A percentile compares a stretch with the other conserved stretches of the same genome.
Evolutionary conservation across 192 early-diverging fungal species (phyloP).

Genomic region (Kickxella alabastrina): DNA sequence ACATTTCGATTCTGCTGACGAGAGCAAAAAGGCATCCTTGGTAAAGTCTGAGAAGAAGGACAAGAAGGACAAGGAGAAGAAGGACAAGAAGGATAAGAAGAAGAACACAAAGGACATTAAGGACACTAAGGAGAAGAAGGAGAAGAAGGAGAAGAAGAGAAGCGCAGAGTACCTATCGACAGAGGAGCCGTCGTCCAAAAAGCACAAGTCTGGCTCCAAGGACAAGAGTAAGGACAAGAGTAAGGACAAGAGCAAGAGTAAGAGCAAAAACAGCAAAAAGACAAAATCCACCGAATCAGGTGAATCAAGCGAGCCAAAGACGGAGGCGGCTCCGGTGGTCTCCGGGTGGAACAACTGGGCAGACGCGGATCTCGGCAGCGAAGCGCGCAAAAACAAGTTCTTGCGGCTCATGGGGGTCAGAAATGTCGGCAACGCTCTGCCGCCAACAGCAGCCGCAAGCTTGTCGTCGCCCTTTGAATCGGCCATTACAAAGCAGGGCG

Average conservation of each 20-base stretch:
- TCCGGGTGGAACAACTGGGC: slow-evolving; percentile 50
- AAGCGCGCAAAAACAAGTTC: slow-evolving; percentile 44
- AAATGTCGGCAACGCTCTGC: background rate
- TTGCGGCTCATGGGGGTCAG: slow-evolving; percentile 47
- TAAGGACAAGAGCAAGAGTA: background rate
- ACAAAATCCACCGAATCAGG: background rate
- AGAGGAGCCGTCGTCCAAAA: background rate
- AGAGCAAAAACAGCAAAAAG: slow-evolving; percentile 6
- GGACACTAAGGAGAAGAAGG: slow-evolving; percentile 7
- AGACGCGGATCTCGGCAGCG: slow-evolving; percentile 34
- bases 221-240: slow-evolving; percentile 2
- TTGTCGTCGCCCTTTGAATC: slow-evolving; percentile 36
- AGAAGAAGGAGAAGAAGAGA: background rate
- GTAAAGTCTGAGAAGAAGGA: slow-evolving; percentile 3
- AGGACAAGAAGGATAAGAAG: slow-evolving; percentile 4
- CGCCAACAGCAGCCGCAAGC: background rate
- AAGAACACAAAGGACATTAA: slow-evolving; percentile 10
- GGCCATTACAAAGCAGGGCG: slow-evolving; percentile 38
- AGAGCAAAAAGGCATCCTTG: no score
- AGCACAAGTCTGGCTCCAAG: background rate
- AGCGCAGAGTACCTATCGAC: no score
- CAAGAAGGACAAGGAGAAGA: slow-evolving; percentile 10
- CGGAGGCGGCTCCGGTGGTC: background rate
- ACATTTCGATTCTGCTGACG: background rate
- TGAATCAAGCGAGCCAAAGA: background rate